Base-by-base conservation (phyloP, 306 rosid genomes). In the Boehmeria nivea region DNA sequence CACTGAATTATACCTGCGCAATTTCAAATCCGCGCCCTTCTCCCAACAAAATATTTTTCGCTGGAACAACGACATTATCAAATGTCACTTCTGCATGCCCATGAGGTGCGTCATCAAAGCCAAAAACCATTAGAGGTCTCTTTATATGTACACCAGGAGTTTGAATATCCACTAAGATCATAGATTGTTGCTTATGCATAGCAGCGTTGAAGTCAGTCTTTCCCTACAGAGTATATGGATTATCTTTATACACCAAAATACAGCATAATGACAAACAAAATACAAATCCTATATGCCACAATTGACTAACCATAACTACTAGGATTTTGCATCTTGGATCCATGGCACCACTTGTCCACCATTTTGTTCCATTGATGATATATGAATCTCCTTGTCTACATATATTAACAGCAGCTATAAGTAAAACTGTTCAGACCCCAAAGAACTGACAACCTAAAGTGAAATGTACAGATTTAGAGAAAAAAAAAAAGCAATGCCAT, bases 341-440 rank as follows among this genome's bases (percentile, higher is more conserved):
- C 96, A 91, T 82, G 50, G 99, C 93, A 15, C 99, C 99, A 54
- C 96, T 91, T 47, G 96, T 91, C 96, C 95, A 91, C 99, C 99
- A 91, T 70, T 91, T 91, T 39, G 65, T 84, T 74, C 96, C 96
- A 55, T 83, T 87, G 70, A 91, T 83, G 60, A 87, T 60, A 61
- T 77, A 91, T 18, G 87, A 73, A 70, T 87, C 86, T 72, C 89
- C 99, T 78, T 85, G 71, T 39, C 99, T 91, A 64, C 42, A 45
- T 46, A 73, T 25, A 43, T 48, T 48, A 20, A 60, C 43, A 43
- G 21, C 19, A 33, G 43, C 45, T 33, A 33, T 24, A 36, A 24
- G 23, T 40, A 50, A 31, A 31, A 31, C 5, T 31, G 9, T 31
- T 31, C n/a, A n/a, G n/a, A n/a, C n/a, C n/a, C 13, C 4, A 11